Conservation (phyloP, 2,329 filamentous ascomycete genomes). For the Camillea tinctor region DNA sequence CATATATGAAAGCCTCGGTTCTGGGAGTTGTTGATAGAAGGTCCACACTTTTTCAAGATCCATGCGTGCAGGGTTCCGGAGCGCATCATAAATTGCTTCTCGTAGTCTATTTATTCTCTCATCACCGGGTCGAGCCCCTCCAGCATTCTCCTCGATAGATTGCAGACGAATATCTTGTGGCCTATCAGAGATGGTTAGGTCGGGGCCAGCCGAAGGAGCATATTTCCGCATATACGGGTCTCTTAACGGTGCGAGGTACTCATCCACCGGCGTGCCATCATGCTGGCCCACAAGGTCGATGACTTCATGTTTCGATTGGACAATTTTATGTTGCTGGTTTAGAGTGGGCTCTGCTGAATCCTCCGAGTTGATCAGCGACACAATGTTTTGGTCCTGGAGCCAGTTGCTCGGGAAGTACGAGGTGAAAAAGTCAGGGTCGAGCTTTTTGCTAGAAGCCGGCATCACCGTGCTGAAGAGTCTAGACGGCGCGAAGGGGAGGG, state of each 20-base stretch:
- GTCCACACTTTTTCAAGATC: slow-evolving; percentile 47
- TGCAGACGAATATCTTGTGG: slow-evolving; percentile 49
- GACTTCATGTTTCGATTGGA: slow-evolving; percentile 41
- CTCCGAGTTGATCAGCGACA: slow-evolving; percentile 1
- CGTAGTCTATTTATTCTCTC: slow-evolving; percentile 40
- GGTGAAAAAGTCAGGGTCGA: slow-evolving; percentile 22
- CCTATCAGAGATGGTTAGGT: slow-evolving; percentile 49
- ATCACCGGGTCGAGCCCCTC: slow-evolving; percentile 36
- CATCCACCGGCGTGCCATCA: slow-evolving; percentile 47
- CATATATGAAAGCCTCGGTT: slow-evolving; percentile 52
- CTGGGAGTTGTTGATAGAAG: slow-evolving; percentile 49
- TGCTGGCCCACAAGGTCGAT: slow-evolving; percentile 53
- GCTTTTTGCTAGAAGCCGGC: slow-evolving; percentile 18
- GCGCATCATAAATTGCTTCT: slow-evolving; percentile 37
- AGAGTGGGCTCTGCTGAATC: neutral
- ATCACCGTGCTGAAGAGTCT: slow-evolving; percentile 22
- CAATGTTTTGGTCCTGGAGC: slow-evolving; percentile 24
- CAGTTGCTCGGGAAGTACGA: slow-evolving; percentile 14
- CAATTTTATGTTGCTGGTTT: neutral
- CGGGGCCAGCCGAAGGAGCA: slow-evolving; percentile 49
- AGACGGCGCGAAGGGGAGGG: neutral
- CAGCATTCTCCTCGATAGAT: slow-evolving; percentile 39
- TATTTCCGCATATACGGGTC: slow-evolving; percentile 56
- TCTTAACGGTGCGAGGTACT: slow-evolving; percentile 50
- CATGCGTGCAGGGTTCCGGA: slow-evolving; percentile 41